Evolutionary conservation across 2,329 filamentous ascomycete species (phyloP), one percentile per base, ranked within the genome.

Genomic region (Cryphonectria radicalis): DNA sequence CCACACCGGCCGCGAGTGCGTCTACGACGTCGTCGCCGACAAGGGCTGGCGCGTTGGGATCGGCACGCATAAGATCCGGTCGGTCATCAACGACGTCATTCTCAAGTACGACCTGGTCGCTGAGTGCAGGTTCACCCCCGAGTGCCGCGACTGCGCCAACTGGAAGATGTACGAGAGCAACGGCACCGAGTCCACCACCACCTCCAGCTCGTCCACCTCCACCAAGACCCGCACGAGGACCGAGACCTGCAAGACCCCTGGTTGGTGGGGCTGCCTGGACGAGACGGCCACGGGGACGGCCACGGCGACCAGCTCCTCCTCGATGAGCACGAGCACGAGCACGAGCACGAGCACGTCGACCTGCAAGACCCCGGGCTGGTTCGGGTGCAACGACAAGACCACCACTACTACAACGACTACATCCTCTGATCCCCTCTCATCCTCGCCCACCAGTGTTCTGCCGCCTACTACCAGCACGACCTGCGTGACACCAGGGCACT

Each of bases 141-240:
- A 94, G 67, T 98, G 96, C 79, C 90, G 92, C 57, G 96, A 99
- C 79, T 98, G 95, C 77, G 93, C 89, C 71, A 90, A 92, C 70
- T 98, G 96, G 96, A 97, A 97, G 77, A 97, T 94, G 85, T 97
- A 93, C 78, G 92, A 95, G 80, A 97, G 94, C 79, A 98, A 98
- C 79, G 92, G 92, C 42, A 96, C 93, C 1, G 92, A 95, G 74
- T 87, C 86, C 1, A 94, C 90, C 0, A 92, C 91, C 0, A 90
- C 90, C 0, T 85, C 89, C 1, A 85, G 83, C 4, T 86, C 87
- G 0, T 88, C 87, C 1, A 86, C 87, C 1, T 86, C 86, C 2
- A 89, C 88, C 3, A 87, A 87, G 60, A 92, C 89, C 3, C 81
- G 87, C 67, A 94, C 91, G 1, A 87, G 94, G 62, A 97, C 95